Base-by-base conservation (phyloP, 2,329 filamentous ascomycete genomes). In the Clonostachys sp. region DNA sequence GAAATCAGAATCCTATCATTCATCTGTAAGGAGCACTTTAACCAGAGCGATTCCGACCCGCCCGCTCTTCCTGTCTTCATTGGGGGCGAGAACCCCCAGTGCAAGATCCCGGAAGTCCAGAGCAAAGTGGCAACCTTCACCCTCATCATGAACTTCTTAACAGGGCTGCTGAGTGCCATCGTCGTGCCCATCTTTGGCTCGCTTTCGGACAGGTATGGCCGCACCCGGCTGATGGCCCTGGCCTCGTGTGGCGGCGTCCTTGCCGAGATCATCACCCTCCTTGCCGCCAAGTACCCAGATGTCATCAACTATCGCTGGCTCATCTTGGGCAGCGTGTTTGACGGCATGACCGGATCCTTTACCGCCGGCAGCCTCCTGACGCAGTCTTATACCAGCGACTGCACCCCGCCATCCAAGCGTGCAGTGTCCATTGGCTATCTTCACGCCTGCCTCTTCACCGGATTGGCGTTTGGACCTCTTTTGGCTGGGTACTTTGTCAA, bases 311-410 rank as follows among this genome's bases (percentile, higher is more conserved):
- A 95, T 57, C 84, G 87, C 47, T 87, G 89, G 80, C 71, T 99
- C 18, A 70, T 97, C 6, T 63, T 92, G 2, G 89, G 89, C 10
- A 81, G 84, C 35, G 73, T 88, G 10, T 74, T 91, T 42, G 94
- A 99, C 60, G 94, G 94, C 5, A 60, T 96, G 6, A 84, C 84
- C 10, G 94, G 94, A 8, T 96, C 91, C 1, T 96, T 96, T 62
- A 95, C 91, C 2, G 82, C 89, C 1, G 86, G 86, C 30, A 87
- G 86, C 42, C 72, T 86, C 17, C 71, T 95, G 49, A 84, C 83
- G 18, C 86, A 95, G 63, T 90, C 92, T 0, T 99, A 97, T 65
- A 86, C 88, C 12, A 85, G 89, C 39, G 94, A 99, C 65, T 96
- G 90, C 65, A 92, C 91, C 1, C 74, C 87, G 5, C 88, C 91